These are phyloP conservation scores for Melaleuca alternifolia DNA, from an alignment of 345 rosid genomes.

Conservation along the genomic window DNA sequence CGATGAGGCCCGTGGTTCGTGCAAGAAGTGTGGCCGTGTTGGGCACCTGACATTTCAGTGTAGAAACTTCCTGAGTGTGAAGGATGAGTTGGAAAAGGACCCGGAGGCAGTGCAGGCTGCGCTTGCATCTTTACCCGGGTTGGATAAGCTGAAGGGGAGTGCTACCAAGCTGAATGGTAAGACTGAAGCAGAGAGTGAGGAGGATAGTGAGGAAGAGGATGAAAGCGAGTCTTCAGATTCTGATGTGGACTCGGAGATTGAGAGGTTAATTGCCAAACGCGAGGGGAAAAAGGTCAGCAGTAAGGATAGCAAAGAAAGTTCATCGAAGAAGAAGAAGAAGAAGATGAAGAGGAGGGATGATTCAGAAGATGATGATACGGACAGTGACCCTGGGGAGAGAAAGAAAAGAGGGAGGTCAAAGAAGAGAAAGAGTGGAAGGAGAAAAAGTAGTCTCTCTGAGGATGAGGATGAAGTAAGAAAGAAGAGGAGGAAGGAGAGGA, in stretches of 20 bases:
- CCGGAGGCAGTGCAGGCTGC: slow-evolving; percentile 47
- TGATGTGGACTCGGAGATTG: slow-evolving; percentile 81
- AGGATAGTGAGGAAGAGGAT: slow-evolving; percentile 52
- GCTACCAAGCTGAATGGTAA: slow-evolving; percentile 34
- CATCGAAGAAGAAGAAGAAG: slow-evolving; percentile 22
- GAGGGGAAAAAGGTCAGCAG: slow-evolving; percentile 47
- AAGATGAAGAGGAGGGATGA: slow-evolving; percentile 12
- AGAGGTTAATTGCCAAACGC: slow-evolving; percentile 78
- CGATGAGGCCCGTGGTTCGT: slow-evolving; percentile 87
- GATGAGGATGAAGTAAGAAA: slow-evolving; percentile 39
- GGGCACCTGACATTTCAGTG: slow-evolving; percentile 93
- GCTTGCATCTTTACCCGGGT: slow-evolving; percentile 36
- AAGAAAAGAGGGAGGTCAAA: slow-evolving; percentile 73
- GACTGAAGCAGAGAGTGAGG: slow-evolving; percentile 22
- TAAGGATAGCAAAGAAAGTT: slow-evolving; percentile 16
- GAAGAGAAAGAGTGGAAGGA: slow-evolving; percentile 61
- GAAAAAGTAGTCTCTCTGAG: slow-evolving; percentile 41
- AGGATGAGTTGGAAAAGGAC: slow-evolving; percentile 76
- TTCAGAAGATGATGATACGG: slow-evolving; percentile 38
- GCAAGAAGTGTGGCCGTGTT: slow-evolving; percentile 91
- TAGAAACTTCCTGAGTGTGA: slow-evolving; percentile 73
- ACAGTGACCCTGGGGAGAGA: slow-evolving; percentile 44
- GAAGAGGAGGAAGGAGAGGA: slow-evolving; percentile 56
- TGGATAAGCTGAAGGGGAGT: slow-evolving; percentile 65
- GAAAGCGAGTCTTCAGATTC: slow-evolving; percentile 84